A percentile compares a stretch with the other conserved stretches of the same genome.
Conservation (phyloP, 2,329 filamentous ascomycete species). For the Fusarium concolor region DNA sequence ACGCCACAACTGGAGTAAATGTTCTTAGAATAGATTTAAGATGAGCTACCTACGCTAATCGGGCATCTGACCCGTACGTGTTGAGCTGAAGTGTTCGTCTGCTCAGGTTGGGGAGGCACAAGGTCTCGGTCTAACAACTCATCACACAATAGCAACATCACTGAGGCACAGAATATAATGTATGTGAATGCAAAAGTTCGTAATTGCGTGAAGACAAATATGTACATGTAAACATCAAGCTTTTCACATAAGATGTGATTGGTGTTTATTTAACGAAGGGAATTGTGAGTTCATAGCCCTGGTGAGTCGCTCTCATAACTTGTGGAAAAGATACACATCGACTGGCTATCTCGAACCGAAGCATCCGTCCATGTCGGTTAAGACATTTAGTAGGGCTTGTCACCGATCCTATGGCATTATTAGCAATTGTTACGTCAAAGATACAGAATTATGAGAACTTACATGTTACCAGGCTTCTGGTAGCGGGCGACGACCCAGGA, state of each 20-base stretch:
- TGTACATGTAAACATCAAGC: slow-evolving; percentile 25
- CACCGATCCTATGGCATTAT: slow-evolving; percentile 34
- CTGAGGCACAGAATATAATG: not conserved
- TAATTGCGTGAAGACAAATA: slow-evolving; percentile 18
- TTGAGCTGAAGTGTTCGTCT: not conserved
- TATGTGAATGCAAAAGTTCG: slow-evolving; percentile 4
- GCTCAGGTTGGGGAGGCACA: not conserved
- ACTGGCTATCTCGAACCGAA: slow-evolving; percentile 13
- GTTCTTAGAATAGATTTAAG: no score
- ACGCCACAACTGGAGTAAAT: no score
- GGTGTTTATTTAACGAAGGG: slow-evolving; percentile 30
- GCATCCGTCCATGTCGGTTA: slow-evolving; percentile 5
- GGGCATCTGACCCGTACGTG: no score
- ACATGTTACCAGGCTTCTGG: slow-evolving; percentile 44
- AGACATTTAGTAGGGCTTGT: slow-evolving; percentile 36
- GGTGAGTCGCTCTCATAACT: slow-evolving; percentile 30
- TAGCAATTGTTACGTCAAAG: not conserved
- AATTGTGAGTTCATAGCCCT: slow-evolving; percentile 26
- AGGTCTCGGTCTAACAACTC: not conserved
- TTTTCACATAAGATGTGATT: slow-evolving; percentile 18
- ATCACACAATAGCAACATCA: not conserved
- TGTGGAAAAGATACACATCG: slow-evolving; percentile 34
- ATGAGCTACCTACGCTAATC: no score
- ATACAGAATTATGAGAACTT: slow-evolving; percentile 7
- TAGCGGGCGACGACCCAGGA: slow-evolving; percentile 44